A percentile compares a stretch with the other conserved stretches of the same genome.
These are phyloP conservation scores for Primulina tabacum DNA, from an alignment of 257 asterid genomes.

Conservation along the genomic window DNA sequence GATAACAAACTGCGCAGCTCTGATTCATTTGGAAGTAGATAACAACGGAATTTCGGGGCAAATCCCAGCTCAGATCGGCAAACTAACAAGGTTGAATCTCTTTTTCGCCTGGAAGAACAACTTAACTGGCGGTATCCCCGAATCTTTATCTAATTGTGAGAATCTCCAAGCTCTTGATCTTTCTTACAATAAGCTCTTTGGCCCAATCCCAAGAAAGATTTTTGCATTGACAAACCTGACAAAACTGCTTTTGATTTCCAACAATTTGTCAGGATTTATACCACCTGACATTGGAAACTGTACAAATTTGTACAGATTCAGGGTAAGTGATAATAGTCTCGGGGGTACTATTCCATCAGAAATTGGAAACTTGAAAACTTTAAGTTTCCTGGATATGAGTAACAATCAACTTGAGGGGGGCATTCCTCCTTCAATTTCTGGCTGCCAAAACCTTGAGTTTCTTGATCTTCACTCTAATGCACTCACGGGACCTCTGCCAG, in stretches of 20 bases:
- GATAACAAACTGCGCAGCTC: conserved; percentile 55
- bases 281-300: conserved; percentile 88
- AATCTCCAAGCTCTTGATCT: conserved; percentile 86
- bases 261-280: conserved; percentile 71
- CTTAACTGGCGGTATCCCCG: conserved; percentile 77
- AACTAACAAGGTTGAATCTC: conserved; percentile 49
- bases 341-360: conserved; percentile 91
- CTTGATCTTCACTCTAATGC: conserved; percentile 87
- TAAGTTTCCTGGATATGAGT: conserved; percentile 78
- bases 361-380: conserved; percentile 59
- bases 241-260: conserved; percentile 66
- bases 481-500: conserved; percentile 64
- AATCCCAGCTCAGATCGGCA: conserved; percentile 66
- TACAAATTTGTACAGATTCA: conserved; percentile 73
- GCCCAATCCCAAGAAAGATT: conserved; percentile 60
- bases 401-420: conserved; percentile 62
- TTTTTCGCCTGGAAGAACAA: conserved; percentile 95
- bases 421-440: conserved; percentile 64
- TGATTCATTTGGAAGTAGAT: conserved; percentile 85
- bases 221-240: conserved; percentile 65
- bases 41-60: conserved; percentile 73
- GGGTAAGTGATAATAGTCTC: conserved; percentile 60
- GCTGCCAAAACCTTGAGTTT: conserved; percentile 69
- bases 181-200: conserved; percentile 75
- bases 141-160: conserved; percentile 55